These are phyloP conservation scores for Pittosporum tobira DNA, from an alignment of 129 eudicot species.

Conservation along the genomic window DNA sequence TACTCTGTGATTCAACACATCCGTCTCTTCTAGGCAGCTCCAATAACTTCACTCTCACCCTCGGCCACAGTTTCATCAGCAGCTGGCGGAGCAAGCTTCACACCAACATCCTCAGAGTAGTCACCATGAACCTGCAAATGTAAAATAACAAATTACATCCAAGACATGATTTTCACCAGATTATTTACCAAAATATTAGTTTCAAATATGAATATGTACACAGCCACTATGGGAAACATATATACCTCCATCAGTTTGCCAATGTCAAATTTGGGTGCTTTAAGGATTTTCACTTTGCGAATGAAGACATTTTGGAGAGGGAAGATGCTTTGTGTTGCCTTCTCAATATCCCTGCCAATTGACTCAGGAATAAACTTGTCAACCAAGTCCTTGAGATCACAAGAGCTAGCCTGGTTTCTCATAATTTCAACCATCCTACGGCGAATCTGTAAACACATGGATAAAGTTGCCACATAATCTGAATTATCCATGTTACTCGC, in stretches of 20 bases:
- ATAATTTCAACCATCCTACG: conserved; percentile 17
- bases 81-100: no score
- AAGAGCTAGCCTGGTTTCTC: conserved; percentile 17
- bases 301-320: conserved; percentile 16
- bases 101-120: neutral
- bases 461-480: neutral
- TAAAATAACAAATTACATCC: neutral
- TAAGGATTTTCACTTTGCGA: conserved; percentile 14
- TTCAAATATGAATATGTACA: neutral
- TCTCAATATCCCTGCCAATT: conserved; percentile 18
- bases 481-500: neutral
- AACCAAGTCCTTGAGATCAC: conserved; percentile 15
- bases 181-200: neutral
- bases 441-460: conserved; percentile 5
- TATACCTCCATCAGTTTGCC: conserved; percentile 23
- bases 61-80: no score
- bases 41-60: no score
- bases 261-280: conserved; percentile 17
- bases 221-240: neutral
- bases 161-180: neutral
- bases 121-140: conserved; percentile 13
- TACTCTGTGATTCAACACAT: no score
- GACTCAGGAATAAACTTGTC: conserved; percentile 15
- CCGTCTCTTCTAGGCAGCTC: no score
- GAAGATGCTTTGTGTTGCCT: conserved; percentile 15